phyloP scores from a whole-genome alignment of 306 rosid species.

The Sesbania bispinosa region DNA sequence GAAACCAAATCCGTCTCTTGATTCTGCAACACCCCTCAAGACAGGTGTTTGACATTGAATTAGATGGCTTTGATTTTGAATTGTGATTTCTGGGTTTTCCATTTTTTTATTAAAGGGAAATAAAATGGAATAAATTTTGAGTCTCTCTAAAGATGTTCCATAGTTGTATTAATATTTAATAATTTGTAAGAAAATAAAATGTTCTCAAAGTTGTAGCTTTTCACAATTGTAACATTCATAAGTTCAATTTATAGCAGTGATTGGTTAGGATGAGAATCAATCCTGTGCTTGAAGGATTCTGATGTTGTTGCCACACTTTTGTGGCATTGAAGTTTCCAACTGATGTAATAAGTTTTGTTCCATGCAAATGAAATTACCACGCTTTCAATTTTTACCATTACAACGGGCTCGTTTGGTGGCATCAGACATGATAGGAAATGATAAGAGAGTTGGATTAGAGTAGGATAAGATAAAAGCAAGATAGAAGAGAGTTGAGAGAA shows the following conservation, averaged over 20 bases:
- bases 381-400: not conserved
- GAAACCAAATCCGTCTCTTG: slow-evolving; percentile 48
- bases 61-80: not conserved
- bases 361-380: slow-evolving; percentile 1
- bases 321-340: not conserved
- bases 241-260: not conserved
- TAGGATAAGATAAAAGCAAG: too few relatives aligned
- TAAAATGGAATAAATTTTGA: not conserved
- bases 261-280: slow-evolving; percentile 3
- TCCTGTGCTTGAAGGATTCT: not conserved
- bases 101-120: not conserved
- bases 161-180: not conserved
- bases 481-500: too few relatives aligned
- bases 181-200: slow-evolving; percentile 7
- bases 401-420: too few relatives aligned
- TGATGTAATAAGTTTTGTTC: not conserved
- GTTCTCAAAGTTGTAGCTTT: slow-evolving; percentile 1
- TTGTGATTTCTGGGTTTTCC: not conserved
- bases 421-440: too few relatives aligned
- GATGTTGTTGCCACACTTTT: not conserved
- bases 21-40: slow-evolving; percentile 26
- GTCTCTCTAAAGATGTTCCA: not conserved
- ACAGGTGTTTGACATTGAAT: slow-evolving; percentile 3
- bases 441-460: too few relatives aligned
- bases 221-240: not conserved